Evolutionary conservation across 345 rosid species (phyloP).

Genomic region (Hibiscus mutabilis): DNA sequence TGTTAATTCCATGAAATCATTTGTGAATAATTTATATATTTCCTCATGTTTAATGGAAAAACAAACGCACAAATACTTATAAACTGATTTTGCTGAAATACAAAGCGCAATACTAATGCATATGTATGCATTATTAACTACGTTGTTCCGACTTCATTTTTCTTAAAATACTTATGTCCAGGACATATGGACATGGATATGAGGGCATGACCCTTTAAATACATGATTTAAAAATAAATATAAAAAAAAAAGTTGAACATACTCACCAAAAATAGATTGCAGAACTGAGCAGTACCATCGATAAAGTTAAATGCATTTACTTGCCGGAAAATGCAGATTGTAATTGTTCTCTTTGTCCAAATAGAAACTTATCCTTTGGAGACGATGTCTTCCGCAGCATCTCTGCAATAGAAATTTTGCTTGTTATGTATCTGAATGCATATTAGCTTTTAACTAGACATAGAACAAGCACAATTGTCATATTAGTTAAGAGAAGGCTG

Average conservation of each 20-base stretch:
- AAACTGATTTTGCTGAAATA: no score
- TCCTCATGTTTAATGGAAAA: no score
- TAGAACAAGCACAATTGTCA: neutral
- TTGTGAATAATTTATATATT: no score
- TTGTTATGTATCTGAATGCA: conserved; percentile 7
- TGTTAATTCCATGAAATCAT: no score
- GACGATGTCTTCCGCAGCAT: conserved; percentile 60
- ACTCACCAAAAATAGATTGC: conserved; percentile 17
- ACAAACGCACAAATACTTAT: no score
- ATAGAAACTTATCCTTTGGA: conserved; percentile 40
- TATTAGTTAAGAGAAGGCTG: no score
- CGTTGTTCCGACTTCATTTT: no score
- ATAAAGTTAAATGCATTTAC: conserved; percentile 29
- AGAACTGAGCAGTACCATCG: conserved; percentile 16
- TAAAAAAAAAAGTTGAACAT: neutral
- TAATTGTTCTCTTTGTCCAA: conserved; percentile 46
- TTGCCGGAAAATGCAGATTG: conserved; percentile 42
- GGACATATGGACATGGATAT: neutral
- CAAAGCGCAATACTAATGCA: no score
- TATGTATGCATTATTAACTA: no score
- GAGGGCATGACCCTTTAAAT: neutral
- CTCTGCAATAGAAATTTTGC: conserved; percentile 45
- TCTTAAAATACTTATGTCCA: no score
- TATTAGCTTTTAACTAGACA: neutral
- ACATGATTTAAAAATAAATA: no score